Evolutionary conservation across 768 basidiomycete genomes (phyloP), one percentile per base, ranked within the genome.

Genomic region (Phanerochaete sordida): DNA sequence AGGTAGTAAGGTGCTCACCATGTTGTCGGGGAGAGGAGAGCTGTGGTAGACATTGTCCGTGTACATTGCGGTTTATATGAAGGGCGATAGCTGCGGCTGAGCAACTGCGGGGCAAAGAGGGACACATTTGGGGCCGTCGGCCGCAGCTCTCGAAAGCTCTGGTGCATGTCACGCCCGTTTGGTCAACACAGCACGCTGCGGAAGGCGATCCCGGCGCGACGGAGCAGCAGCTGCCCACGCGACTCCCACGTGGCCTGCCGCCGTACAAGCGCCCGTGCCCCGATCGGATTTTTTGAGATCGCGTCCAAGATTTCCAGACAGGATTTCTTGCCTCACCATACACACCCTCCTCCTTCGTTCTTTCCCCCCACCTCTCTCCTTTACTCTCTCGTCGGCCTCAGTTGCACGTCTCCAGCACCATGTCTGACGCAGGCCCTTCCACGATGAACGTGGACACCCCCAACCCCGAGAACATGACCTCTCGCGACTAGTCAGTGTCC

Each of bases 401-500:
- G 57, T 58, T 57, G 50, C 62, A 56, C 13, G 7, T 43, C 16
- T 39, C 21, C 26, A 8, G 47, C 59, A 64, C 28, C 46, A 70
- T 73, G 69, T 60, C 69, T 16, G 62, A 60, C 54, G 69, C 70
- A 56, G 68, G 68, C 19, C 66, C 69, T 31, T 72, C 76, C 55
- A 63, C 68, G 24, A 66, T 65, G 68, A 66, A 67, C 55, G 65
- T 64, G 48, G 68, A 69, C 57, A 45, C 39, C 23, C 58, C 63
- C 44, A 23, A 45, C 19, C 49, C 60, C 35, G 66, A 68, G 51
- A 66, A 64, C 69, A 64, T 93, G 91, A 93, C 91, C 52, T 93
- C 91, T 26, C 83, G 81, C 80, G 91, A 93, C 83, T 93, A 93
- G 91, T 89, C 82, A 81, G 85, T 72, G 52, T 62, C 47, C 50